Conservation (phyloP, 495 filamentous ascomycete genomes). For the Pyrenula aspistea region DNA sequence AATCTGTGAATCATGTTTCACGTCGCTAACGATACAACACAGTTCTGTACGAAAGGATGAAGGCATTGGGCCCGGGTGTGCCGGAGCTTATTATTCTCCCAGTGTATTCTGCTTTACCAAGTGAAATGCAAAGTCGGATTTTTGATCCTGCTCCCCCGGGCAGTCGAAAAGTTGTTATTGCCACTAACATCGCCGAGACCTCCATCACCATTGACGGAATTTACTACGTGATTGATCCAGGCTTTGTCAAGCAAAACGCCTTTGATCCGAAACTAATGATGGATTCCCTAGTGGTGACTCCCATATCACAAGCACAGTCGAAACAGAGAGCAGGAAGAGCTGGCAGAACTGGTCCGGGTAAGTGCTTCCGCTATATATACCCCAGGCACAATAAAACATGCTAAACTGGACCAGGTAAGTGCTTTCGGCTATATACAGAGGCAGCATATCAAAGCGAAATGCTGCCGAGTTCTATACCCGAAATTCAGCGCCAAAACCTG, state of each 20-base stretch:
- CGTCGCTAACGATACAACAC: too few species aligned
- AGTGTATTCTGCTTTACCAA: slow-evolving; percentile 85
- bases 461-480: slow-evolving; percentile 89
- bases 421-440: slow-evolving; percentile 93
- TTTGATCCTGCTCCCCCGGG: slow-evolving; percentile 90
- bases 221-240: slow-evolving; percentile 94
- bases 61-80: slow-evolving; percentile 78
- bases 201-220: slow-evolving; percentile 96
- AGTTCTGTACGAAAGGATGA: slow-evolving; percentile 94
- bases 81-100: slow-evolving; percentile 89
- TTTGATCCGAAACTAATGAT: slow-evolving; percentile 96
- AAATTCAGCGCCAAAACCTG: slow-evolving; percentile 95
- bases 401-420: slow-evolving; percentile 91
- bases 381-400: too few species aligned
- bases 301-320: slow-evolving; percentile 92
- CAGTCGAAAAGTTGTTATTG: slow-evolving; percentile 89
- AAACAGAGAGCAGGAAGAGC: slow-evolving; percentile 91
- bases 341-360: slow-evolving; percentile 88
- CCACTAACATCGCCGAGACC: slow-evolving; percentile 97
- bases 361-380: too few species aligned
- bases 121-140: slow-evolving; percentile 86
- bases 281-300: slow-evolving; percentile 90
- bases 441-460: slow-evolving; percentile 93
- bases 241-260: slow-evolving; percentile 94
- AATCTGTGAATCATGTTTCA: too few species aligned